Conservation (phyloP, 2,329 filamentous ascomycete species). For the Microdochium trichocladiopsis region DNA sequence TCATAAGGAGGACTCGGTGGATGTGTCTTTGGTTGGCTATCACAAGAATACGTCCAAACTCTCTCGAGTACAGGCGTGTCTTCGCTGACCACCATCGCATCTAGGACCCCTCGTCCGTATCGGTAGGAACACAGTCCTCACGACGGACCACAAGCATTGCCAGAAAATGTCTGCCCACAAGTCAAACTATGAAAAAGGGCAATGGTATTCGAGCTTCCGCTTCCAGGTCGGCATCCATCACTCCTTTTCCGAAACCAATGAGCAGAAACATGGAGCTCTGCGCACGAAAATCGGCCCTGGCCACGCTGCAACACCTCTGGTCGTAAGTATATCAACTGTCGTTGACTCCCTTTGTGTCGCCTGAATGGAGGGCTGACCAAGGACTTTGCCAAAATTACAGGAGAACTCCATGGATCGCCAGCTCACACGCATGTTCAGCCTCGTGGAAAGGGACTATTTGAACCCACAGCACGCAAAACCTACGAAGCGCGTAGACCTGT, state of each 20-base stretch:
- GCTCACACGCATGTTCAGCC: slow-evolving; percentile 14
- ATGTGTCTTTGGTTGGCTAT: too few relatives aligned
- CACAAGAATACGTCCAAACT: too few relatives aligned
- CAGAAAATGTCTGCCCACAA: slow-evolving; percentile 3
- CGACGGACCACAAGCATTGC: slow-evolving; percentile 3
- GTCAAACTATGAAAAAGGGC: slow-evolving; percentile 5
- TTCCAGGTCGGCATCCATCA: slow-evolving; percentile 5
- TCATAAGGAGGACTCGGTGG: too few relatives aligned
- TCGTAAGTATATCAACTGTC: slow-evolving; percentile 2
- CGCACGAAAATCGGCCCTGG: slow-evolving; percentile 7
- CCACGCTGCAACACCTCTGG: slow-evolving; percentile 4
- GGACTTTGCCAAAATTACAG: slow-evolving; percentile 10
- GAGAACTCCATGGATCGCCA: slow-evolving; percentile 19
- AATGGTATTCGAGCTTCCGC: slow-evolving; percentile 5
- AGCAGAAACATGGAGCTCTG: slow-evolving; percentile 2
- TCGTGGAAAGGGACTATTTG: slow-evolving; percentile 9
- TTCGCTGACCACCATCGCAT: background rate
- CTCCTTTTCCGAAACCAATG: slow-evolving; percentile 5
- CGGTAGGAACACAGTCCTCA: slow-evolving; percentile 4
- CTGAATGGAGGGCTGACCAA: slow-evolving; percentile 12
- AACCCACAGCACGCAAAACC: background rate
- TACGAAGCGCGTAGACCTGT: slow-evolving; percentile 1
- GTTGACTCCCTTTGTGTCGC: background rate
- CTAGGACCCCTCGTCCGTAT: slow-evolving; percentile 4
- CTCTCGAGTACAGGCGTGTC: background rate